Evolutionary conservation across 441 rosid genomes (phyloP), one percentile per base, ranked within the genome.

Genomic region (Macaranga tanarius): DNA sequence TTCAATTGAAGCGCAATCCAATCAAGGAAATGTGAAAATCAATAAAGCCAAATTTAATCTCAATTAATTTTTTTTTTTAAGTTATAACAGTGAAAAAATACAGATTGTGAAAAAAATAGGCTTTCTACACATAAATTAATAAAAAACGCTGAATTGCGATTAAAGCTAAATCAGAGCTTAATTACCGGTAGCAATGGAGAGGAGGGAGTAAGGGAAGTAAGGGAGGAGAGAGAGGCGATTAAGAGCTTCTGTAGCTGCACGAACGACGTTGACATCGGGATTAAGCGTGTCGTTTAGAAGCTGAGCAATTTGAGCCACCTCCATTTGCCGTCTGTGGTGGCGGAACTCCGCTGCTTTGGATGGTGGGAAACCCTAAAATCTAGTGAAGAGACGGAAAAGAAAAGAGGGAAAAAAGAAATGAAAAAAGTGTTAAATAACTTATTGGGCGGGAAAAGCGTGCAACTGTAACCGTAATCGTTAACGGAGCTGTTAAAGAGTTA

Each of bases 191-290:
- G 89, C 81, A 67, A 92, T 78, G 75, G 90, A 84, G 79, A 92
- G 96, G 80, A 90, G 95, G 72, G 81, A 79, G 73, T 77, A 84
- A 50, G 96, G 92, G 77, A 90, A 88, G 76, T 79, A 86, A 84
- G 91, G 89, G 60, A 82, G 77, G 58, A 74, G 76, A 80, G 92
- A 87, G 65, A 89, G 84, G 74, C 87, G 80, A 78, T 89, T 93
- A 50, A 92, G 92, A 76, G 92, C 82, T 75, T 82, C 89, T 9
- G 90, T 79, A 5, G 92, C 88, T 20, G 81, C n/a, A 15, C 76
- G 84, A 72, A 92, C 84, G 26, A 72, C 77, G 73, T 64, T 64
- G 81, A 87, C 91, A 62, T 86, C 91, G 76, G 80, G 68, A 76
- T 75, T 80, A 65, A 92, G 87, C 42, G 96, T 90, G 82, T 86